Conservation (phyloP, 2,329 filamentous ascomycete species). For the Exophiala sideris region DNA sequence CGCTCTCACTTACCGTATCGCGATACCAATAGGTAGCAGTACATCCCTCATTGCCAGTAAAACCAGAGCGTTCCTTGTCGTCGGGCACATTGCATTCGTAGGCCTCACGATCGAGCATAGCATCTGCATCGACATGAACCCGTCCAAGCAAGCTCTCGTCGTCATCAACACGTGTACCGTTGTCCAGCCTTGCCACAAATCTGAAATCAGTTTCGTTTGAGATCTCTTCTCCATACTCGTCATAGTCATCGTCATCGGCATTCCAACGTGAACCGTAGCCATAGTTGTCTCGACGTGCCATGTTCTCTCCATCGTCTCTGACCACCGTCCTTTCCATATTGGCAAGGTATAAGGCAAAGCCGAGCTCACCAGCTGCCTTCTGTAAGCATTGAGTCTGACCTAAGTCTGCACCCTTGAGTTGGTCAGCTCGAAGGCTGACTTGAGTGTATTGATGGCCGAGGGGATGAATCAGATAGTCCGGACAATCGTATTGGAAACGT, state of each 20-base stretch:
- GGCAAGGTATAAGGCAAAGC: conserved; percentile 29
- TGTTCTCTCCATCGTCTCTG: conserved; percentile 23
- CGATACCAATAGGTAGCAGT: conserved; percentile 29
- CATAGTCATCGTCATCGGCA: neutral
- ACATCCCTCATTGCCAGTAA: conserved; percentile 31
- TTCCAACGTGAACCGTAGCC: neutral
- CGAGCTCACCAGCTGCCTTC: conserved; percentile 21
- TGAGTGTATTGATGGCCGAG: conserved; percentile 29
- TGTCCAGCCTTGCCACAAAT: conserved; percentile 2
- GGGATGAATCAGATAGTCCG: conserved; percentile 22
- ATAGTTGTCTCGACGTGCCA: conserved; percentile 9
- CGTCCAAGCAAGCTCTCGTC: neutral
- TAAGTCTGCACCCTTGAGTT: conserved; percentile 29
- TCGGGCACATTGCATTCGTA: conserved; percentile 6
- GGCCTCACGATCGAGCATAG: conserved; percentile 1
- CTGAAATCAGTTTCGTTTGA: neutral
- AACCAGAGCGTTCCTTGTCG: conserved; percentile 19
- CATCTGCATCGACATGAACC: neutral
- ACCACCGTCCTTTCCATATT: conserved; percentile 24
- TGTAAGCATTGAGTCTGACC: conserved; percentile 17
- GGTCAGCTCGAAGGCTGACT: conserved; percentile 20
- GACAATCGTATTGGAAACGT: conserved; percentile 3
- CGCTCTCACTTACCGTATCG: conserved; percentile 21
- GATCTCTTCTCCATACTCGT: conserved; percentile 2
- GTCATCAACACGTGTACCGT: conserved; percentile 8